Percentiles rank a stretch among this genome's conserved stretches.
Conservation (phyloP, 2,329 filamentous ascomycete species). For the Cordyceps farinosa region DNA sequence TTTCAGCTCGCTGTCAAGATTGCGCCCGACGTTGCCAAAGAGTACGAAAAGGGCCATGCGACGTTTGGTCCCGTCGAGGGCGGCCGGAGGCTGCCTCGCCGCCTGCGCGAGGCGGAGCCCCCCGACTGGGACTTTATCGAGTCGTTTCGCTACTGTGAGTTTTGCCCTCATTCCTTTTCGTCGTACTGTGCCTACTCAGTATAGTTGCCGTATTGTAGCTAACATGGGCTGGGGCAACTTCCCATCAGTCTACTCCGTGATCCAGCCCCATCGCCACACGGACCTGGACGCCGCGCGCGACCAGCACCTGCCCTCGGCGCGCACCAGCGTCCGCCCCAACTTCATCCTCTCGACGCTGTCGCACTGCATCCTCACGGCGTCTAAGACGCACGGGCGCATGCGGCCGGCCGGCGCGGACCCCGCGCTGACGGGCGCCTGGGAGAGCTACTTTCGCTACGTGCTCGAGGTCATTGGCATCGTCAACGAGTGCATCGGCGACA, state of each 20-base stretch:
- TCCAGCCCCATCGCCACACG: neutral
- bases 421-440: neutral
- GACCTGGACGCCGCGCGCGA: neutral
- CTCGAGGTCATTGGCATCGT: neutral
- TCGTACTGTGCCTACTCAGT: neutral
- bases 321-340: neutral
- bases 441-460: neutral
- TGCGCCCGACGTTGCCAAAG: neutral
- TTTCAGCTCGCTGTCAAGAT: neutral
- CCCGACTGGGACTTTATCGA: neutral
- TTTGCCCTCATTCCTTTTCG: neutral
- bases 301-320: neutral
- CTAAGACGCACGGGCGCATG: neutral
- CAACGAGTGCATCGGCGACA: slow-evolving; percentile 2
- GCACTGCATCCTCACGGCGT: neutral
- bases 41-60: neutral
- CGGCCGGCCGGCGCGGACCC: neutral
- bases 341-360: neutral
- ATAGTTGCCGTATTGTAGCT: too few relatives aligned
- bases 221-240: neutral
- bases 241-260: neutral
- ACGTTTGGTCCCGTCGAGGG: neutral
- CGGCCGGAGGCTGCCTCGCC: neutral
- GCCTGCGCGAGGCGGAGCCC: neutral
- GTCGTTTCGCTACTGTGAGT: neutral